A percentile compares a stretch with the other conserved stretches of the same genome.
These are phyloP conservation scores for Vitis hybrid DNA, from an alignment of 177 flowering plant species.

Conservation along the genomic window DNA sequence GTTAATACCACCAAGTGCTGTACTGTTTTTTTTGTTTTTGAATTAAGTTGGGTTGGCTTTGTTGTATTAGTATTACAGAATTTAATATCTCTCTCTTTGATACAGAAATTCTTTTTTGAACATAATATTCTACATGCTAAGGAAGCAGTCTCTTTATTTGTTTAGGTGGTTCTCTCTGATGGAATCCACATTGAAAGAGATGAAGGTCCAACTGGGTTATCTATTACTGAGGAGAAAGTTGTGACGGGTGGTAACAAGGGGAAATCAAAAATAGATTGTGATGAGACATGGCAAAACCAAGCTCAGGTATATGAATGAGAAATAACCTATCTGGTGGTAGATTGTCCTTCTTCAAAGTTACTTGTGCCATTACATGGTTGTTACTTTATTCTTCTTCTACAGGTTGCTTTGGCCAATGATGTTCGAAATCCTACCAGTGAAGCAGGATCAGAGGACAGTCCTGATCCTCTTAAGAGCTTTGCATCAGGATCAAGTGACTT, in stretches of 20 bases:
- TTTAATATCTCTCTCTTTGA: too few species aligned
- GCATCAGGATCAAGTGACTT: conserved; percentile 14
- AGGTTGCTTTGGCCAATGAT: conserved; percentile 22
- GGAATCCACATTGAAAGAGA: conserved; percentile 3
- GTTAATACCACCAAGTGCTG: too few species aligned
- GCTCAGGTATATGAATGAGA: background rate
- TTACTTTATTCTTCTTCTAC: conserved; percentile 2
- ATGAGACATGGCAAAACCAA: background rate
- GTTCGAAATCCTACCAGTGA: conserved; percentile 14
- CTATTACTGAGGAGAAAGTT: background rate
- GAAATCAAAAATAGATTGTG: conserved; percentile 4
- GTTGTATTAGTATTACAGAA: too few species aligned
- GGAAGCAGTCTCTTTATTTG: too few species aligned
- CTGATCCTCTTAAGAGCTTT: conserved; percentile 16
- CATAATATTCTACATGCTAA: too few species aligned
- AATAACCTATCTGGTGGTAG: background rate
- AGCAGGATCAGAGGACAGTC: conserved; percentile 14
- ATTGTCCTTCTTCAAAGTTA: background rate
- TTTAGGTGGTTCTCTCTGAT: conserved; percentile 6
- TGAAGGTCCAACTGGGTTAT: background rate
- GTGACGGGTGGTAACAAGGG: conserved; percentile 5
- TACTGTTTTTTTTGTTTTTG: too few species aligned
- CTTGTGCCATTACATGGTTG: background rate
- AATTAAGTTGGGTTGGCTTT: too few species aligned
- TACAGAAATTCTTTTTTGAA: too few species aligned